Evolutionary conservation across 495 filamentous ascomycete genomes (phyloP).

Genomic region (Apodospora peruviana): DNA sequence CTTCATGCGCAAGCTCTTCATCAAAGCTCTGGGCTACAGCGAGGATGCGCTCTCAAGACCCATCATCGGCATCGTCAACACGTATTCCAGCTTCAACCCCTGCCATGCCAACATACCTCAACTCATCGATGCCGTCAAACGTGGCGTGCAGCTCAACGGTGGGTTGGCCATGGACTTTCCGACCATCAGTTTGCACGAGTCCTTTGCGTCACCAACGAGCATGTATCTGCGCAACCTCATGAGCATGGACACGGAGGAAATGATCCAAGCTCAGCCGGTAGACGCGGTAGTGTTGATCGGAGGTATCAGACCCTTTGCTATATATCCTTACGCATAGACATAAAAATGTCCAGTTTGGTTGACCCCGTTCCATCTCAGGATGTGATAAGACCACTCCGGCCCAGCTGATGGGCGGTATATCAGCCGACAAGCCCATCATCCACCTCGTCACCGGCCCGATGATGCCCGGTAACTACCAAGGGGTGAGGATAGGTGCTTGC

Average conservation of each 20-base stretch:
- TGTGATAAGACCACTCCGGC: conserved; percentile 67
- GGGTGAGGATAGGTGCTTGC: conserved; percentile 56
- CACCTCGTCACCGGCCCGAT: conserved; percentile 62
- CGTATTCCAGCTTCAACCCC: conserved; percentile 60
- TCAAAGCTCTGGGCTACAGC: conserved; percentile 63
- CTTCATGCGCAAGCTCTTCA: conserved; percentile 65
- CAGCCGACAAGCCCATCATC: conserved; percentile 61
- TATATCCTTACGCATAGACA: neutral
- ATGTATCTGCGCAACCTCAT: conserved; percentile 66
- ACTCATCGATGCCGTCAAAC: conserved; percentile 59
- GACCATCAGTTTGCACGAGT: conserved; percentile 60
- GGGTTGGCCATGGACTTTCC: conserved; percentile 62
- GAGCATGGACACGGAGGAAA: conserved; percentile 71
- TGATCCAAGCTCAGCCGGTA: conserved; percentile 60
- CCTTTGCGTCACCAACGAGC: conserved; percentile 58
- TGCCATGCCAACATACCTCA: conserved; percentile 64
- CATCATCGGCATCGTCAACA: conserved; percentile 63
- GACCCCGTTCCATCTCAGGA: conserved; percentile 23
- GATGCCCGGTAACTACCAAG: conserved; percentile 59
- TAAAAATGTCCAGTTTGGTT: neutral
- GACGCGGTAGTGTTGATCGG: conserved; percentile 62
- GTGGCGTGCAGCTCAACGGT: conserved; percentile 56
- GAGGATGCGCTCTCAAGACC: conserved; percentile 61
- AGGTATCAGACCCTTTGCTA: conserved; percentile 31
- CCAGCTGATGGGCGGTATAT: conserved; percentile 65